phyloP scores from a whole-genome alignment of 2,329 filamentous ascomycete genomes.

The Nemania sp. region DNA sequence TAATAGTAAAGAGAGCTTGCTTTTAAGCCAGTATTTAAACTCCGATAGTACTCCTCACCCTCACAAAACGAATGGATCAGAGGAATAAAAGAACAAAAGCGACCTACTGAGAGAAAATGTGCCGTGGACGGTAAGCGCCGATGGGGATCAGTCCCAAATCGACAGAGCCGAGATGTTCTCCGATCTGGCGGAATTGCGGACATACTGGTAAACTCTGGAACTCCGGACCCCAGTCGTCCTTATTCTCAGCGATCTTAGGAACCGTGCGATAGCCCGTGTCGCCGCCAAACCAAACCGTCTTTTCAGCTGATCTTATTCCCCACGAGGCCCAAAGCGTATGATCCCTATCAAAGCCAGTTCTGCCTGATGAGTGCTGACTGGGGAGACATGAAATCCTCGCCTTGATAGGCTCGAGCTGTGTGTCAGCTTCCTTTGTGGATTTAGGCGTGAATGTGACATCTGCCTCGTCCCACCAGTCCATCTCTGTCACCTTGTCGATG shows the following conservation, averaged over 20 bases:
- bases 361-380: conserved; percentile 83
- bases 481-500: conserved; percentile 82
- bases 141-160: conserved; percentile 94
- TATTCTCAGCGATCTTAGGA: conserved; percentile 68
- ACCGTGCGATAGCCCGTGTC: conserved; percentile 93
- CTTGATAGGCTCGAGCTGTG: conserved; percentile 65
- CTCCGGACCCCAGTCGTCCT: conserved; percentile 78
- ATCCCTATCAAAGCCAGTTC: conserved; percentile 75
- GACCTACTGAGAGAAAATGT: conserved; percentile 72
- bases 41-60: not conserved
- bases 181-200: conserved; percentile 88
- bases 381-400: conserved; percentile 84
- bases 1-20: not conserved
- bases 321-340: conserved; percentile 90
- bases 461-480: conserved; percentile 95
- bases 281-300: conserved; percentile 87
- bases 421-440: conserved; percentile 46
- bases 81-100: not conserved
- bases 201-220: conserved; percentile 77
- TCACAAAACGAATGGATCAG: not conserved
- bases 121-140: conserved; percentile 83
- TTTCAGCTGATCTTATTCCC: conserved; percentile 77
- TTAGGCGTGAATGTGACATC: conserved; percentile 70
- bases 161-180: conserved; percentile 82
- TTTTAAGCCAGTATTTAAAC: not conserved